A percentile compares a stretch with the other conserved stretches of the same genome.
Conservation (phyloP, 768 basidiomycete species). For the Podaxis sp. region DNA sequence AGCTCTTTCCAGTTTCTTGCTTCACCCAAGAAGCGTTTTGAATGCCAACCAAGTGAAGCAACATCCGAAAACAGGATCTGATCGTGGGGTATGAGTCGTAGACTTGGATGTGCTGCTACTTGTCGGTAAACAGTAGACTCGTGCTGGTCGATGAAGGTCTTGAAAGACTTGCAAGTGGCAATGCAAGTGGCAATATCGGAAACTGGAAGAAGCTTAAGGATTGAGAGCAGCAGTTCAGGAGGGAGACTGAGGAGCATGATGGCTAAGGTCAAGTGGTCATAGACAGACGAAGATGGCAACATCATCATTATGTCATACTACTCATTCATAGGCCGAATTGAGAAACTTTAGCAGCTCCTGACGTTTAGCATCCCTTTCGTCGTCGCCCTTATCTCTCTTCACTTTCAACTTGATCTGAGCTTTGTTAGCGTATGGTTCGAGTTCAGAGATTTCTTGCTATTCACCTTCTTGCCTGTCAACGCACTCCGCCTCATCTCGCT, state of each 20-base stretch:
- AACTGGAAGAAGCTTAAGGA: slow-evolving; percentile 52
- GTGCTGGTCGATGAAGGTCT: slow-evolving; percentile 45
- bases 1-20: slow-evolving; percentile 56
- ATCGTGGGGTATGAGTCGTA: slow-evolving; percentile 34
- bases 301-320: slow-evolving; percentile 15
- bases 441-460: neutral
- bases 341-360: slow-evolving; percentile 53
- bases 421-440: neutral
- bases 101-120: slow-evolving; percentile 50
- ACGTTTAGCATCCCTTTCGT: slow-evolving; percentile 57
- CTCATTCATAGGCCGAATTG: slow-evolving; percentile 49
- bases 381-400: slow-evolving; percentile 56
- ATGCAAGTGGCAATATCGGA: slow-evolving; percentile 36
- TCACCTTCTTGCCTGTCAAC: slow-evolving; percentile 62
- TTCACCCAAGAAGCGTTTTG: slow-evolving; percentile 34
- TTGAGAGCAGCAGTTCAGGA: slow-evolving; percentile 52
- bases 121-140: slow-evolving; percentile 55
- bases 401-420: slow-evolving; percentile 62
- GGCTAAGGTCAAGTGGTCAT: neutral
- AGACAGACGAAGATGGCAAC: neutral
- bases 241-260: slow-evolving; percentile 48
- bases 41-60: slow-evolving; percentile 13
- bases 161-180: slow-evolving; percentile 46
- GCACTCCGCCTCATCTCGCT: slow-evolving; percentile 51
- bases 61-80: slow-evolving; percentile 8